Evolutionary conservation across 495 filamentous ascomycete species (phyloP), one percentile per base, ranked within the genome.

Genomic region (Hypoxylon subgilvum): DNA sequence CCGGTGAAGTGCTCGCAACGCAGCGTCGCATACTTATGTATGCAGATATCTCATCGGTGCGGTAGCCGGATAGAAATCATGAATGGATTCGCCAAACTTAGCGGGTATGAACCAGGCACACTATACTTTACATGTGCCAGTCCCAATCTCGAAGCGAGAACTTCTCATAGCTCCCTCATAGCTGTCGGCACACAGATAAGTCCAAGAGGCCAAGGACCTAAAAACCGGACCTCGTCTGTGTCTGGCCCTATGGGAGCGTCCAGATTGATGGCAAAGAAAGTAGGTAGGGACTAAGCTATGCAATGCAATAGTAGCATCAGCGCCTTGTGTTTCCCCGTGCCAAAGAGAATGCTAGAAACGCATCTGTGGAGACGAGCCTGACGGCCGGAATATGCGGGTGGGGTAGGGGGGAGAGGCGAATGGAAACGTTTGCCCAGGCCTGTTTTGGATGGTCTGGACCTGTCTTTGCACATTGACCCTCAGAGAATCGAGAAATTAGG

Each of bases 391-490:
- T 41, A 45, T 52, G 58, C 52, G 58, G 44, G 41, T 44, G 34
- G 39, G 44, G 41, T 44, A 27, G 39, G 19, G 38, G 23, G 10
- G n/a, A n/a, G 51, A 43, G 51, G 52, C 45, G 51, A 62, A 56
- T 56, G 19, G 52, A 30, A 46, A 35, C 18, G 30, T 32, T 21
- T 34, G 40, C 34, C 32, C 30, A 44, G 36, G 28, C 47, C 23
- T 19, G 23, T 52, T 38, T 52, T n/a, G n/a, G 23, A 30, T 52
- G 59, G 53, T 57, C 52, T 63, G 59, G 52, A 52, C 46, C n/a
- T 55, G 46, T 50, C 52, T 50, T 45, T 45, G 45, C 53, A 50
- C n/a, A n/a, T n/a, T n/a, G n/a, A 16, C 21, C 8, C 23, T 25
- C 44, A 36, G 38, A 32, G 56, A 52, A 45, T 46, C 32, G 48